Evolutionary conservation across 768 basidiomycete genomes (phyloP), one percentile per base, ranked within the genome.

Genomic region (Trichaptum fuscoviolaceum): DNA sequence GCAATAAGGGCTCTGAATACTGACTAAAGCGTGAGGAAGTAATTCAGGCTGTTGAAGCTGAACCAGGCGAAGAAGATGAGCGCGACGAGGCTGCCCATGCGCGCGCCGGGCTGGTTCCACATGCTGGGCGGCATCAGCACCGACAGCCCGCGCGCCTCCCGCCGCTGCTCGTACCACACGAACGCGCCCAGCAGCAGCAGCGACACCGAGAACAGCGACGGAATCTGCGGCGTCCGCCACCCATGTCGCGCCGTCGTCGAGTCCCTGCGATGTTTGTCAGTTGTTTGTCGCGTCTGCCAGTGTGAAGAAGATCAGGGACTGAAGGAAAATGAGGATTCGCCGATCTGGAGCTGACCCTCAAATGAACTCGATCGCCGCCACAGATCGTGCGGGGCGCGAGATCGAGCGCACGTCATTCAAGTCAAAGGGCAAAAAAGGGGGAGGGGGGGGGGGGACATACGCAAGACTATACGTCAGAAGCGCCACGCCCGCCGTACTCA

Each of bases 41-140:
- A 78, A 8, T 67, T 68, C 12, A 78, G 67, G 12, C 74, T 73
- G 64, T 78, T 77, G 70, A 77, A 78, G 15, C 65, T 69, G 69
- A 72, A 73, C 75, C 73, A 77, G 17, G 71, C 73, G 61, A 77
- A 75, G 70, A 78, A 76, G 25, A 77, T 74, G 20, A 77, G 66
- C 7, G 68, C 66, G 57, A 77, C 69, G 30, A 77, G 67, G 35
- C 71, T 69, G 15, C 68, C 69, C 73, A 77, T 73, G 67, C 75
- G 75, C 23, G 73, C 70, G 52, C 70, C 71, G 1, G 74, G 72
- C 62, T 74, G 74, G 18, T 70, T 67, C 76, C 75, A 78, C 60
- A 78, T 75, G 65, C 71, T 71, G 57, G 75, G 73, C 25, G 77
- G 76, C n/a, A 78, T 68, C 30, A 78, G 69, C 9, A 76, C 75